Base-by-base conservation (phyloP, 768 basidiomycete species). In the Myochromella boudieri region DNA sequence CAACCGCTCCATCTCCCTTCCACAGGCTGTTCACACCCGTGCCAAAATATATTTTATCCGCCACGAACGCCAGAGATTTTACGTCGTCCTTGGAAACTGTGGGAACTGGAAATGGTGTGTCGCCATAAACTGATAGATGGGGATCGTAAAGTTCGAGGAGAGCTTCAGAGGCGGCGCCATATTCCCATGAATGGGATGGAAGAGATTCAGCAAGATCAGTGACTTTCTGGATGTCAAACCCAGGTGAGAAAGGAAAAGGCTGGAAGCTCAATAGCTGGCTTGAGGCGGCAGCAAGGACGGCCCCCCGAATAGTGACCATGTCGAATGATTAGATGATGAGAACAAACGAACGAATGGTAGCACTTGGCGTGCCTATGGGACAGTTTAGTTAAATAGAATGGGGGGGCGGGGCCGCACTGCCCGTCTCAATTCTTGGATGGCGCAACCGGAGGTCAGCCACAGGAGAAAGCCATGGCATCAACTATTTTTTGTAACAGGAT, bases 111-210 rank as follows among this genome's bases (percentile, higher is more conserved):
- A 76, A 75, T 0, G 71, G 63, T 0, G 38, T 28, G 1, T 60
- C 36, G 6, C 70, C 69, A 44, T 70, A 76, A 6, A 77, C 72
- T 4, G 72, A 70, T 15, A 68, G 46, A 0, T 62, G 46, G 1
- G 72, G 69, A 41, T 71, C 55, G 47, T 67, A 68, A 3, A 78
- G 62, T 55, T 78, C 75, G 0, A 76, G 64, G 1, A 76, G 60
- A 0, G 74, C 69, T 48, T 76, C 64, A 0, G 72, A 39, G 3
- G 67, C 66, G 1, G 72, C 68, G 1, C 76, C 76, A 45, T 57
- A 75, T 46, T 78, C 75, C 76, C 76, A 78, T 9, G 74, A 74
- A 46, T 75, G 72, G 0, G 69, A 63, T 2, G 75, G 71, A 3
- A 76, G 57, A 5, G 65, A 56, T 33, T 64, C 52, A 0, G 68